Evolutionary conservation across 1,139 yeast genomes (phyloP).

Genomic region (Zygoascus meyerae): DNA sequence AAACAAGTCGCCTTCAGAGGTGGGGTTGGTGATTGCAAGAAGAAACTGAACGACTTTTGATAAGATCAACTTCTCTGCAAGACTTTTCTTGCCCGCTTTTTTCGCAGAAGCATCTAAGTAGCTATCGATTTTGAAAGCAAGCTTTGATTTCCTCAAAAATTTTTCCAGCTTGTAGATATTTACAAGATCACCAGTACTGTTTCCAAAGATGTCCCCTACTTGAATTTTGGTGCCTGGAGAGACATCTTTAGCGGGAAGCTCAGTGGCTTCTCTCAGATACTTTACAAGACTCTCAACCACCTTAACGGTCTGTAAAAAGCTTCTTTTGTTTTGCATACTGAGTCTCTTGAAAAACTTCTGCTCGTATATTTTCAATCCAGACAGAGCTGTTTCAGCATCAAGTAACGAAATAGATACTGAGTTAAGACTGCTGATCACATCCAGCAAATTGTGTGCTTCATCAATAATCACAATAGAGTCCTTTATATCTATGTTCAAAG

Average conservation of each 20-base stretch:
- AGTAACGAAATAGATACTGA: conserved; percentile 51
- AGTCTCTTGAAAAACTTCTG: conserved; percentile 56
- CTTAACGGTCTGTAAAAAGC: conserved; percentile 58
- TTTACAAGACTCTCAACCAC: conserved; percentile 47
- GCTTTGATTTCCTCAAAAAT: conserved; percentile 61
- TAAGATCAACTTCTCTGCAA: conserved; percentile 49
- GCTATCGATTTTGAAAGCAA: conserved; percentile 78
- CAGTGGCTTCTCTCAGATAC: conserved; percentile 38
- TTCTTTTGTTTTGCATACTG: conserved; percentile 69
- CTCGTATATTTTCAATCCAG: conserved; percentile 50
- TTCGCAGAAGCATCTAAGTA: conserved; percentile 43
- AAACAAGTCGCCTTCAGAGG: conserved; percentile 74
- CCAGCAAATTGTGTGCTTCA: conserved; percentile 88
- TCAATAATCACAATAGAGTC: conserved; percentile 74
- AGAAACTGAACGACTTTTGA: conserved; percentile 64
- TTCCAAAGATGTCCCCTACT: conserved; percentile 48
- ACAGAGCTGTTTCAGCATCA: conserved; percentile 44
- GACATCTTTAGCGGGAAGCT: conserved; percentile 28
- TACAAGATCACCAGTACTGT: conserved; percentile 61
- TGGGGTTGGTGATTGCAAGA: conserved; percentile 62
- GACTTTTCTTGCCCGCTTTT: conserved; percentile 14
- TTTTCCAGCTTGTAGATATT: conserved; percentile 64
- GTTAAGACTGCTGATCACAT: conserved; percentile 64
- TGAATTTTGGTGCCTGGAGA: conserved; percentile 51
- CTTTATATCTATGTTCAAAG: conserved; percentile 53